Base-by-base conservation (phyloP, 1,139 yeast genomes). In the Candida gigantensis region DNA sequence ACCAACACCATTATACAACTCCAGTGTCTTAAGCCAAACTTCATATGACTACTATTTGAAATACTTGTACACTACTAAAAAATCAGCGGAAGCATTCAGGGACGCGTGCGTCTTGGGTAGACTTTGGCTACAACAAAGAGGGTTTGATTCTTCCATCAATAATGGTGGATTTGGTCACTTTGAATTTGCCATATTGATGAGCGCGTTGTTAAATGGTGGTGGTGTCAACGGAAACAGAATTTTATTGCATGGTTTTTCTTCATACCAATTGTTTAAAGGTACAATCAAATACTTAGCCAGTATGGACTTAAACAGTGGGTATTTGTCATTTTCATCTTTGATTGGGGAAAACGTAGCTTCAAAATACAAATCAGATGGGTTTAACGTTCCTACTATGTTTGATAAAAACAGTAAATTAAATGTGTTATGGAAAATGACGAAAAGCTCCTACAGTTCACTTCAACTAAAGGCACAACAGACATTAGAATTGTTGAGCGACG, bases 181-280 rank as follows among this genome's bases (percentile, higher is more conserved):
- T 57, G 97, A 92, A 62, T 89, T 89, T 62, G 82, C 92, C 17
- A 66, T 84, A 30, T 61, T 90, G 34, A 78, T 88, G 81, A 82
- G 95, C 30, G 84, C 89, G 1, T 66, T 92, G 40, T 67, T 92
- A 28, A 80, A 82, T 46, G 96, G 97, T 49, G 96, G 96, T 50
- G 94, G 95, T 35, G 59, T 68, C 8, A 74, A 72, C 46, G 90
- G 94, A 14, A 83, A 83, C 51, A 83, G 81, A 51, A 81, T 88
- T 21, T 68, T 92, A 40, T 61, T 89, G 31, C 83, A 82, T 49
- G 98, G 97, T 1, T 90, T 85, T 57, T 87, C 96, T 3, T 84
- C 95, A 19, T 92, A 89, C 57, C 98, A 92, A 62, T 65, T 92
- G 39, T 92, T 92, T 67, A 89, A 87, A 58, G 96, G 95, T 53